Evolutionary conservation across 768 basidiomycete species (phyloP), one percentile per base, ranked within the genome.

Genomic region (Pleurotus platypus): DNA sequence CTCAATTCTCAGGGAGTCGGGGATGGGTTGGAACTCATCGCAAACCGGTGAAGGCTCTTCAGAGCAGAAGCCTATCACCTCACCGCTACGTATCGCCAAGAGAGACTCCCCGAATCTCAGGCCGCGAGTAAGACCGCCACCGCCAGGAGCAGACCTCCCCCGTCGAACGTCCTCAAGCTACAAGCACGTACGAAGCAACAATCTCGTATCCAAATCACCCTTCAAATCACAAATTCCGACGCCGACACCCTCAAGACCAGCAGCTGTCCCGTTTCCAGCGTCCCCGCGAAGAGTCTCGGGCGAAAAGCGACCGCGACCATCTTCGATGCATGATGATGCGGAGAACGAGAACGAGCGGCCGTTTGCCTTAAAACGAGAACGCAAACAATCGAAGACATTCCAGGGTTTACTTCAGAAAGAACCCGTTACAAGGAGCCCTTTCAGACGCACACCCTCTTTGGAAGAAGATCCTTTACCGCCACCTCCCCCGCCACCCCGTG

Each of bases 171-270:
- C 89, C 6, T 86, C 84, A 42, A 91, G 89, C 69, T 93, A 87
- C 72, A 86, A 82, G 61, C 90, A 90, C 69, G 80, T 92, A 61
- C 81, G 79, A 64, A 86, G 75, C 63, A 90, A 85, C 67, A 85
- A 87, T 66, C 85, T 92, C 56, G 92, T 94, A 15, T 85, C 87
- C 26, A 92, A 92, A 62, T 94, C 92, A 9, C 91, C 91, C 8
- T 94, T 94, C 75, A 89, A 88, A 64, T 82, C 82, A 2, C 82
- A 84, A 59, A 75, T 82, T 22, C 77, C 83, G 48, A 75, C 77
- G n/a, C 75, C 82, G 30, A 69, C 76, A 16, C 61, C 66, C 16
- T 61, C 72, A 49, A 48, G 24, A 42, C 46, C 46, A 24, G 35
- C 13, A 22, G 62, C 72, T 11, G 63, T 75, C 35, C 56, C 67